Percentiles rank a stretch among this genome's conserved stretches.
Evolutionary conservation across 306 rosid species (phyloP).

Genomic region (Vicia villosa): DNA sequence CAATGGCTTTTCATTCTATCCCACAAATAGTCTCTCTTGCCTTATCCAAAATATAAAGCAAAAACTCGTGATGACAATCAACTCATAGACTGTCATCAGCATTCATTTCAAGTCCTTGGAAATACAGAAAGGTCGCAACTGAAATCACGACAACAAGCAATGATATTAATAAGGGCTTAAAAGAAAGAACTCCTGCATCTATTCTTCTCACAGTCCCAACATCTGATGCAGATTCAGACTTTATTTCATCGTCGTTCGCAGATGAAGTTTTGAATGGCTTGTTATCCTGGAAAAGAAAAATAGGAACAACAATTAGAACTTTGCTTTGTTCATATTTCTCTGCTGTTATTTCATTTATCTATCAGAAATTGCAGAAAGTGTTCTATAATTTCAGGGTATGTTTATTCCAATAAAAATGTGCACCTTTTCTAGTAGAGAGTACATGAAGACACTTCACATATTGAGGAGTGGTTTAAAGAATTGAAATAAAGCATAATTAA

Average conservation of each 20-base stretch:
- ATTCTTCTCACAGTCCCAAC: constrained; percentile 66
- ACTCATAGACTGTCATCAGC: constrained; percentile 33
- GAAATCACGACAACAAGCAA: constrained; percentile 57
- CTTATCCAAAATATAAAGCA: constrained; percentile 10
- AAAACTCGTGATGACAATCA: background rate
- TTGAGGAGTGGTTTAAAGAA: too few relatives aligned
- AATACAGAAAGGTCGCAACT: constrained; percentile 42
- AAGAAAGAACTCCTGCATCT: constrained; percentile 70
- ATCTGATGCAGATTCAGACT: constrained; percentile 42
- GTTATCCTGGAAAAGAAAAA: constrained; percentile 48
- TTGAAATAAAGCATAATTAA: too few relatives aligned
- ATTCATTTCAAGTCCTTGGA: constrained; percentile 25
- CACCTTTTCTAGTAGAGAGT: too few relatives aligned
- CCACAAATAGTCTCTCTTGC: background rate
- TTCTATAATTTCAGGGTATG: too few relatives aligned
- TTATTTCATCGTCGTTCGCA: constrained; percentile 35
- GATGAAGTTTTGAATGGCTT: constrained; percentile 39
- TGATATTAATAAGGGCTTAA: constrained; percentile 51
- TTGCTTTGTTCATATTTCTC: background rate
- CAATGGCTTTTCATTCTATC: background rate
- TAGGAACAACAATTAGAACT: constrained; percentile 18
- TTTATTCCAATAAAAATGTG: too few relatives aligned
- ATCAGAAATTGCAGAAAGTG: too few relatives aligned
- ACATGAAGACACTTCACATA: too few relatives aligned
- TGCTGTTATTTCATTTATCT: background rate